Percentiles rank a stretch among this genome's conserved stretches.
phyloP scores from a whole-genome alignment of 768 basidiomycete genomes.

The Psilocybe cyanescens region DNA sequence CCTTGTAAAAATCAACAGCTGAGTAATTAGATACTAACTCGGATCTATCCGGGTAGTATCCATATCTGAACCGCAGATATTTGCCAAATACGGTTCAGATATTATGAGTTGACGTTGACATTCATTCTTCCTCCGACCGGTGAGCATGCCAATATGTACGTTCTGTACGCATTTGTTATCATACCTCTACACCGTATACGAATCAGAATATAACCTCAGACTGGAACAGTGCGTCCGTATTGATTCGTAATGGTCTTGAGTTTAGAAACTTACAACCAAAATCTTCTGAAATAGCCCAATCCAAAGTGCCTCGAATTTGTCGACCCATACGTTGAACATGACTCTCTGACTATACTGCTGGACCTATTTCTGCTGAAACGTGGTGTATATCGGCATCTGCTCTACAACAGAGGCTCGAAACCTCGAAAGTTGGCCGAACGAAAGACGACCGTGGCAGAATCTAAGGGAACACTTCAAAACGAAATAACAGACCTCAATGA shows the following conservation, averaged over 20 bases:
- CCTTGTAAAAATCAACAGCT: too few relatives aligned
- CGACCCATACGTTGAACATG: slow-evolving; percentile 89
- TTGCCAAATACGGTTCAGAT: too few relatives aligned
- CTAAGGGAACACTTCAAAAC: not conserved
- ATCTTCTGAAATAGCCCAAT: slow-evolving; percentile 41
- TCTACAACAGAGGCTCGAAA: slow-evolving; percentile 78
- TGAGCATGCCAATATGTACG: slow-evolving; percentile 78
- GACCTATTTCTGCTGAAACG: slow-evolving; percentile 84
- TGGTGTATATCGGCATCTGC: slow-evolving; percentile 79
- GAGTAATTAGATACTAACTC: too few relatives aligned
- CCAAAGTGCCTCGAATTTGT: slow-evolving; percentile 63
- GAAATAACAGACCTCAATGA: not conserved
- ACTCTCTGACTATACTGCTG: slow-evolving; percentile 69
- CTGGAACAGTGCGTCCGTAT: slow-evolving; percentile 82
- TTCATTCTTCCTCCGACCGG: too few relatives aligned
- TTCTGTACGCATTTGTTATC: slow-evolving; percentile 65
- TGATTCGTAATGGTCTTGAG: not conserved
- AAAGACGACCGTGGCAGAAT: slow-evolving; percentile 13
- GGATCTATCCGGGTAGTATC: too few relatives aligned
- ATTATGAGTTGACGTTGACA: too few relatives aligned
- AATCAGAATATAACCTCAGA: slow-evolving; percentile 76
- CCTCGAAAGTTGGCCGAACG: slow-evolving; percentile 49
- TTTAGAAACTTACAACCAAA: not conserved
- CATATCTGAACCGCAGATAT: too few relatives aligned
- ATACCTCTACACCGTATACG: slow-evolving; percentile 82